Base-by-base conservation (phyloP, 2,329 filamentous ascomycete species). In the Paecilomyces niveus region DNA sequence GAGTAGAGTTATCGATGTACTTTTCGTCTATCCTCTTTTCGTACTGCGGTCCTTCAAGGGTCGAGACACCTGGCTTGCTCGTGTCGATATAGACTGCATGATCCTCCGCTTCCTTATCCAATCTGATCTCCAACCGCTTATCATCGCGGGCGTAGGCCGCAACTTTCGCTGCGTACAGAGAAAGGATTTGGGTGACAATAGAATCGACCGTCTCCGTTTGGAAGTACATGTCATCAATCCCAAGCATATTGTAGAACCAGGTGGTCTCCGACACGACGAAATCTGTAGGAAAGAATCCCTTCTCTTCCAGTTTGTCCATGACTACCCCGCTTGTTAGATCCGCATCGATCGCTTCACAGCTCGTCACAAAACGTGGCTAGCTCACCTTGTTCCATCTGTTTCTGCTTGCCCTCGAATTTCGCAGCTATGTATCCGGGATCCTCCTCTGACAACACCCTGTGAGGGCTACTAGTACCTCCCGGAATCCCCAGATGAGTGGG, bases 31-130 rank as follows among this genome's bases (percentile, higher is more conserved):
- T 90, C 61, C 93, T 85, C 72, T 91, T 87, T 79, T 99, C 94
- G 74, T 97, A 99, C 60, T 88, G 84, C n/a, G 94, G 92, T 2
- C 94, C 94, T 57, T 83, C 79, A 22, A 89, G 80, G 53, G 87
- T 83, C 59, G 87, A 89, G 67, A 90, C 81, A 64, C 94, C 94
- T 15, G 94, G 93, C 70, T 88, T 89, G 75, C 92, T 97, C 57
- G 94, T 99, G 74, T 99, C 94, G 66, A 99, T 97, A 79, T 97
- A 99, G 70, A 97, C 95, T 60, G 94, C 94, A 71, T 97, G 94
- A 73, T 97, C 94, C 59, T 83, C 80, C 22, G 91, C 91, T 77
- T 99, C 94, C 85, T 97, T 97, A 73, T 97, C 93, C 50, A 99
- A 80, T 62, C 92, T 86, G 67, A 99, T 97, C 77, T 97, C 92